A percentile compares a stretch with the other conserved stretches of the same genome.
These are phyloP conservation scores for Sphaerosporella brunnea DNA, from an alignment of 495 filamentous ascomycete genomes.

Conservation along the genomic window DNA sequence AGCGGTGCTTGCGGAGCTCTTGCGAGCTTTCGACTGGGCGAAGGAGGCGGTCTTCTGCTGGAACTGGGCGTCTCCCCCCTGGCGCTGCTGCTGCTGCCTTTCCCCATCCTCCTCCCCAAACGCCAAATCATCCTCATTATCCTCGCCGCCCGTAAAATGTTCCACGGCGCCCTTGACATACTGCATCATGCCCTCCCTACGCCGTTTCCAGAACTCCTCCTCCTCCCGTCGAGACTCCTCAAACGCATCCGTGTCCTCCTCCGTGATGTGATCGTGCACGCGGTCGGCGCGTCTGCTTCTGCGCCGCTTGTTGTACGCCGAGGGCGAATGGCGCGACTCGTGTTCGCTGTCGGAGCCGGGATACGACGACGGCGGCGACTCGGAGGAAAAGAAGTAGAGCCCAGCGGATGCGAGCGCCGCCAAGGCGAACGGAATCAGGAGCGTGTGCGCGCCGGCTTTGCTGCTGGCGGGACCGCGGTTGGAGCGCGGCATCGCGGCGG, in stretches of 20 bases:
- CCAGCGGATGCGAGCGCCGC: conserved; percentile 22
- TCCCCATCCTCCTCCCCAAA: conserved; percentile 1
- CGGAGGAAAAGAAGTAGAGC: conserved; percentile 21
- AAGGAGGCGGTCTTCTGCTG: too few species aligned
- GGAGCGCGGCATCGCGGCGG: conserved; percentile 6
- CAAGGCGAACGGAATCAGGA: conserved; percentile 22
- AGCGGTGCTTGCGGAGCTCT: too few species aligned
- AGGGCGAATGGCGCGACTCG: not conserved
- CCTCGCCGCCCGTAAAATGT: not conserved
- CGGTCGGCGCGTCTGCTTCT: conserved; percentile 3
- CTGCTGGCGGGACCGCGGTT: conserved; percentile 12
- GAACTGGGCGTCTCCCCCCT: conserved; percentile 4
- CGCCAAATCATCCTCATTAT: not conserved
- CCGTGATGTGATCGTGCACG: conserved; percentile 15
- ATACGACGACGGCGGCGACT: conserved; percentile 7
- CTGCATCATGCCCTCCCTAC: not conserved
- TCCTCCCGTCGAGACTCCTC: conserved; percentile 20
- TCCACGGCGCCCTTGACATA: conserved; percentile 1
- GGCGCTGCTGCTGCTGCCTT: not conserved
- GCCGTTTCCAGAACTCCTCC: not conserved
- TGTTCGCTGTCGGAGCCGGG: conserved; percentile 10
- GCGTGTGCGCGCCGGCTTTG: conserved; percentile 11
- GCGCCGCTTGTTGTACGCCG: not conserved
- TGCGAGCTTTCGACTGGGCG: too few species aligned
- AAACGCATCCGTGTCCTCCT: conserved; percentile 22